These are phyloP conservation scores for Ophiocordyceps robertsii DNA, from an alignment of 2,329 filamentous ascomycete genomes.

Conservation along the genomic window DNA sequence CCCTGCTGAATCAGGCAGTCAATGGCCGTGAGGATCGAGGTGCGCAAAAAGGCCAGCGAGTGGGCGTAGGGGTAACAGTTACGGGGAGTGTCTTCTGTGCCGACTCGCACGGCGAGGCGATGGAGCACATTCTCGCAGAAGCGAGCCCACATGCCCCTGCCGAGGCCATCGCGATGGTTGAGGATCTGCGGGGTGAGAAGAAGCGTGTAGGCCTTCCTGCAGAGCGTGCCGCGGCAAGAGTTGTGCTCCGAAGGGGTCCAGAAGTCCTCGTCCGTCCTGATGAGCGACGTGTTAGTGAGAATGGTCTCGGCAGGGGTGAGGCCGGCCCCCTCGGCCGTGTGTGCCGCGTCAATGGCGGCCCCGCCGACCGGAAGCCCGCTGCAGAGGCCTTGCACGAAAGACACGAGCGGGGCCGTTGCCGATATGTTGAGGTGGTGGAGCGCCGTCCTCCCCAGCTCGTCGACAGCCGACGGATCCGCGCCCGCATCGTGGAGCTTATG, in stretches of 20 bases:
- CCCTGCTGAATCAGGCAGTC: background rate
- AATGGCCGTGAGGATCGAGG: background rate
- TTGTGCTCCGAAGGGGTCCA: constrained; percentile 8
- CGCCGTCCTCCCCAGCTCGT: constrained; percentile 6
- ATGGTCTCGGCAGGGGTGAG: constrained; percentile 16
- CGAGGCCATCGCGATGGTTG: constrained; percentile 4
- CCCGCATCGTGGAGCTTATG: constrained; percentile 8
- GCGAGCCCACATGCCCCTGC: constrained; percentile 12
- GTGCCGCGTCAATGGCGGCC: constrained; percentile 1
- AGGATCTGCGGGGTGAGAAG: constrained; percentile 13
- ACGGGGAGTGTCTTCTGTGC: background rate
- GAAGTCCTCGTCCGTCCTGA: background rate
- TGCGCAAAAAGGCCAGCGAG: background rate
- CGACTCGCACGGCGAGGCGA: background rate
- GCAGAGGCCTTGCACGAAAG: constrained; percentile 10
- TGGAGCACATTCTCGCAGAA: constrained; percentile 8
- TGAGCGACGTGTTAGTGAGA: constrained; percentile 10
- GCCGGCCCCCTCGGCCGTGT: constrained; percentile 5
- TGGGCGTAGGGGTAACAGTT: background rate
- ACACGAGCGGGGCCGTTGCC: constrained; percentile 9
- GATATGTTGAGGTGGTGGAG: constrained; percentile 14
- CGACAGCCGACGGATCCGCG: constrained; percentile 5
- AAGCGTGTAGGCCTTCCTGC: constrained; percentile 2
- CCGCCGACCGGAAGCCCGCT: constrained; percentile 3
- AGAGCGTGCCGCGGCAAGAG: constrained; percentile 9